Conservation (phyloP, 2,329 filamentous ascomycete species). For the Trichoderma aggressivum region DNA sequence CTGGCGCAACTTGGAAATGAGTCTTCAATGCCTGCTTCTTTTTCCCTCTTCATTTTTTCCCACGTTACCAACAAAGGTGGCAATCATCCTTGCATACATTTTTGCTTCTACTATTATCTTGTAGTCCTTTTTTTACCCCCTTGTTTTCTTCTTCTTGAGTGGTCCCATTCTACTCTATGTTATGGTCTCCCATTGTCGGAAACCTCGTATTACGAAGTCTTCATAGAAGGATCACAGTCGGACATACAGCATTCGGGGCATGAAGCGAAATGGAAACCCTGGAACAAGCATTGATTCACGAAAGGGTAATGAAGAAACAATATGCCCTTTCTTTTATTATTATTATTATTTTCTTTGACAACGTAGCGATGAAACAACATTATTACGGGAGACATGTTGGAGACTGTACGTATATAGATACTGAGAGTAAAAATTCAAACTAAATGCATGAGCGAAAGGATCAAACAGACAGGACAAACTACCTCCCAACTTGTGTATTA, state of each 20-base stretch:
- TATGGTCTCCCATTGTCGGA: neutral
- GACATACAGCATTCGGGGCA: neutral
- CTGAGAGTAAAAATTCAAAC: neutral
- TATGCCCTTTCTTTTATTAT: neutral
- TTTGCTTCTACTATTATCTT: neutral
- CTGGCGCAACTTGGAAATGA: neutral
- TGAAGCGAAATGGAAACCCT: neutral
- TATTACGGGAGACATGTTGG: neutral
- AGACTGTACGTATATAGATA: neutral
- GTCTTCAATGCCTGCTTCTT: neutral
- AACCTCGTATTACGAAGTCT: neutral
- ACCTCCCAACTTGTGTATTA: neutral
- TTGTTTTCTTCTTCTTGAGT: neutral
- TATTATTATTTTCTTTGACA: neutral
- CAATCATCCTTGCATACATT: neutral
- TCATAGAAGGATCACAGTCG: constrained; percentile 1
- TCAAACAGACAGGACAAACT: neutral
- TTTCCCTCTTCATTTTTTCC: neutral
- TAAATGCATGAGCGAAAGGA: neutral
- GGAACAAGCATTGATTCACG: neutral
- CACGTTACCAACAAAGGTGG: neutral
- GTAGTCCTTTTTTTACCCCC: neutral
- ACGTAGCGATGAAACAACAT: neutral
- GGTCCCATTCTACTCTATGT: neutral
- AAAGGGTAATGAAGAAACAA: neutral